These are phyloP conservation scores for Penicillium roqueforti DNA, from an alignment of 495 filamentous ascomycete species.

Conservation along the genomic window DNA sequence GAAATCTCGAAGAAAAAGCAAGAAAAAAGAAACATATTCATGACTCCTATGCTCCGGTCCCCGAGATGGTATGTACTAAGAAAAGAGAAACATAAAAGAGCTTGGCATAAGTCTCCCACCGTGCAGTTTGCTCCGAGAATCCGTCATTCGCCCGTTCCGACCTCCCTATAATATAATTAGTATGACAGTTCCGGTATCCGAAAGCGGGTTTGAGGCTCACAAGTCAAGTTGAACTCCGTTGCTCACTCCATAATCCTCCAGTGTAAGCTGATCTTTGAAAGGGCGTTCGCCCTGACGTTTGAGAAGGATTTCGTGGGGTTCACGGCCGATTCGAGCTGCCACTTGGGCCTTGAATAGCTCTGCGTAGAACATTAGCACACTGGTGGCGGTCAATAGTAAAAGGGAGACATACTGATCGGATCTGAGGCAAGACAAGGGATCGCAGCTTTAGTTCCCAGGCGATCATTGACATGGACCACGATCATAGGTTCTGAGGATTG, in stretches of 20 bases:
- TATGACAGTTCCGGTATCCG: slow-evolving; percentile 2
- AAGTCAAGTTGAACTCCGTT: slow-evolving; percentile 88
- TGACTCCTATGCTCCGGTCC: slow-evolving; percentile 49
- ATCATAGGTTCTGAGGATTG: slow-evolving; percentile 72
- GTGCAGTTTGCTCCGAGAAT: slow-evolving; percentile 1
- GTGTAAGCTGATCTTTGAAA: slow-evolving; percentile 81
- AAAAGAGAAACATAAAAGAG: slow-evolving; percentile 11
- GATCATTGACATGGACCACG: slow-evolving; percentile 86
- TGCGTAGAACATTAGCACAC: slow-evolving; percentile 20
- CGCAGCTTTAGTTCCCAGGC: slow-evolving; percentile 82
- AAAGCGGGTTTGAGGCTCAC: slow-evolving; percentile 31
- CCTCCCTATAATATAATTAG: slow-evolving; percentile 48
- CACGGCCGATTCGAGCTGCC: slow-evolving; percentile 76
- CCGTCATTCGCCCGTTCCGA: slow-evolving; percentile 71
- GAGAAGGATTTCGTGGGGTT: slow-evolving; percentile 84
- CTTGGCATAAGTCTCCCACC: slow-evolving; percentile 9
- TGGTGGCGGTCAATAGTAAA: not conserved
- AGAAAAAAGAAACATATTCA: slow-evolving; percentile 47
- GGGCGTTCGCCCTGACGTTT: slow-evolving; percentile 88
- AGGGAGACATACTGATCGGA: slow-evolving; percentile 53
- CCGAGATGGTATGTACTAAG: slow-evolving; percentile 21
- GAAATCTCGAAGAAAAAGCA: slow-evolving; percentile 18
- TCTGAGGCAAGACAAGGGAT: slow-evolving; percentile 84
- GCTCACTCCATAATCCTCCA: slow-evolving; percentile 86
- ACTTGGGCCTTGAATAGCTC: slow-evolving; percentile 86